Base-by-base conservation (phyloP, 352 stramenopile genomes). In the Pythium volutum region DNA sequence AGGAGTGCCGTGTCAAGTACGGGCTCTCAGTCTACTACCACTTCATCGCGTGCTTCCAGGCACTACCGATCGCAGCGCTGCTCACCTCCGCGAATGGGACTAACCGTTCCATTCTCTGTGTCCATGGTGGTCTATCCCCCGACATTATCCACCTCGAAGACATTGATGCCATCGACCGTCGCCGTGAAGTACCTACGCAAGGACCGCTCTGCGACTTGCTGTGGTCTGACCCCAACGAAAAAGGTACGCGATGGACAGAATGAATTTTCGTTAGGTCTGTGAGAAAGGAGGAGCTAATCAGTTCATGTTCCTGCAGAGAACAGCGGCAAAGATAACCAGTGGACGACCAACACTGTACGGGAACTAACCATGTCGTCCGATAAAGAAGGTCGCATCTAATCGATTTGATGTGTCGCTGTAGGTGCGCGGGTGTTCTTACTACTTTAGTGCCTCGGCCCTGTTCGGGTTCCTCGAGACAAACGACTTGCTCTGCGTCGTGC, bases 381-480 rank as follows among this genome's bases (percentile, higher is more conserved):
- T 38, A 38, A 38, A 7, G 33, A 38, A 38, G 33, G 33, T n/a
- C n/a, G n/a, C n/a, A n/a, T 38, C 33, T 38, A 38, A 38, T 12
- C 33, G 12, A 7, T 12, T 7, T 14, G 33, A 22, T 33, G 10
- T 22, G n/a, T 34, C 11, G 6, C 20, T 20, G 23, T 41, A 89
- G 76, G 75, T 84, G 22, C 77, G 86, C 42, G 86, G 84, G 1
- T 94, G 83, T 62, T 94, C 82, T 33, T 93, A 84, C 61, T 90
- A 89, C 57, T 98, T 98, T 75, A 96, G 92, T 27, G 82, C 89
- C 16, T 42, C 69, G 2, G 86, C 87, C 6, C 70, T 81, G 2
- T 90, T 91, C 42, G 57, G 73, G 27, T 96, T 97, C 53, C 63
- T 96, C 25, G 62, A 55, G 31, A 53, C 45, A 10, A 96, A 96